Conservation (phyloP, 2,329 filamentous ascomycete species). For the Ilyonectria sp. region DNA sequence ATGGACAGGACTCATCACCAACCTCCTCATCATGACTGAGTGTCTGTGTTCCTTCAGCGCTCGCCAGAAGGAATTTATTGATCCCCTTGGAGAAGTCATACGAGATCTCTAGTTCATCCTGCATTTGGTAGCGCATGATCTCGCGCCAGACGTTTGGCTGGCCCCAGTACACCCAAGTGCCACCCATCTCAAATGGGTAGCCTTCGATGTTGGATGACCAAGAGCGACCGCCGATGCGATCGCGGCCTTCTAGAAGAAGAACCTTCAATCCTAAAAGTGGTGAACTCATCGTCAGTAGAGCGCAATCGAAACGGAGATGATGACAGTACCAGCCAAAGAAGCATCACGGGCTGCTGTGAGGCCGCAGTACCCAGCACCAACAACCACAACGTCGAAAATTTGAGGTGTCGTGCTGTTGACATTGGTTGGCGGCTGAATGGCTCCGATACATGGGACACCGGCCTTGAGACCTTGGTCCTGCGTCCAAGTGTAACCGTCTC, state of each 20-base stretch:
- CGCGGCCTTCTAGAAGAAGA: constrained; percentile 62
- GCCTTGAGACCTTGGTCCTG: constrained; percentile 47
- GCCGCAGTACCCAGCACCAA: constrained; percentile 52
- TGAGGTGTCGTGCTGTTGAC: constrained; percentile 28
- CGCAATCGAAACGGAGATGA: fast-evolving
- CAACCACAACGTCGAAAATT: constrained; percentile 48
- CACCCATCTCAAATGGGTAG: constrained; percentile 64
- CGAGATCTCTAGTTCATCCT: constrained; percentile 55
- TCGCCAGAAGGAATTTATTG: constrained; percentile 58
- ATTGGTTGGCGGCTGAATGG: constrained; percentile 47
- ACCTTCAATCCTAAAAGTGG: constrained; percentile 52
- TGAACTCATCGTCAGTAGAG: neutral
- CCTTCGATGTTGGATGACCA: constrained; percentile 61
- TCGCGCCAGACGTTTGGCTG: constrained; percentile 62
- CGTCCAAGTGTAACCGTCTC: constrained; percentile 52
- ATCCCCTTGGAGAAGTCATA: constrained; percentile 59
- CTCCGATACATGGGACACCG: constrained; percentile 50
- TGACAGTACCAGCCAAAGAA: constrained; percentile 44
- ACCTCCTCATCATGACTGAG: constrained; percentile 62
- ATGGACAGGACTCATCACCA: neutral
- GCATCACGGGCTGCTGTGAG: constrained; percentile 50
- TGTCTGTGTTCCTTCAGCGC: constrained; percentile 44
- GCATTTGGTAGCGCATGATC: constrained; percentile 62
- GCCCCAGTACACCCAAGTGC: constrained; percentile 64
- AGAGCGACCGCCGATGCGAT: constrained; percentile 64